Evolutionary conservation across 2,329 filamentous ascomycete species (phyloP).

Genomic region (Ophiocordyceps sinensis): DNA sequence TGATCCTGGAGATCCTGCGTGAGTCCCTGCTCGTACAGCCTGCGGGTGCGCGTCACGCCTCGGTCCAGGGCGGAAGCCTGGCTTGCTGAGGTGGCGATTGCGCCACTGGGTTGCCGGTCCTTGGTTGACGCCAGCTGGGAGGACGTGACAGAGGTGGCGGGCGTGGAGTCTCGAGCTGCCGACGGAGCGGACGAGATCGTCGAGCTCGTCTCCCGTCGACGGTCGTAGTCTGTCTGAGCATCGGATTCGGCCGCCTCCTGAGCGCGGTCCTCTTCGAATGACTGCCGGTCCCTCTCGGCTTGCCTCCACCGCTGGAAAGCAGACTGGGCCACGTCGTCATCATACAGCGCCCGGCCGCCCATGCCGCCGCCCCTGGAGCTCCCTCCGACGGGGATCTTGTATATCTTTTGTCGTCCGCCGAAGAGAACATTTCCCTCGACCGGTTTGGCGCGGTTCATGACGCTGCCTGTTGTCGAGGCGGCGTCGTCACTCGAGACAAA

Average conservation of each 20-base stretch:
- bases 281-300: slow-evolving; percentile 41
- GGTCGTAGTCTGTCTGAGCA: slow-evolving; percentile 48
- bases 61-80: slow-evolving; percentile 39
- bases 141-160: slow-evolving; percentile 78
- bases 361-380: slow-evolving; percentile 33
- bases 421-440: slow-evolving; percentile 87
- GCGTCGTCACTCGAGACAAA: slow-evolving; percentile 59
- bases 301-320: slow-evolving; percentile 66
- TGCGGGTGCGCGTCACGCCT: slow-evolving; percentile 52
- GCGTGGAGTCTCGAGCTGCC: slow-evolving; percentile 63
- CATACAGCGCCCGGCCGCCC: slow-evolving; percentile 62
- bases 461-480: slow-evolving; percentile 46
- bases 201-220: slow-evolving; percentile 74
- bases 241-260: slow-evolving; percentile 25
- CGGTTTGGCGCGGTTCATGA: slow-evolving; percentile 75
- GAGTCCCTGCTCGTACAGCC: slow-evolving; percentile 72
- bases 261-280: slow-evolving; percentile 23
- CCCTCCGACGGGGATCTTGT: slow-evolving; percentile 54
- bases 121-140: slow-evolving; percentile 41
- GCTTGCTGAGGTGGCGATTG: slow-evolving; percentile 20
- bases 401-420: slow-evolving; percentile 90
- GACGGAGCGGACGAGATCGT: slow-evolving; percentile 59
- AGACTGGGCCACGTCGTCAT: slow-evolving; percentile 72
- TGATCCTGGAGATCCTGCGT: slow-evolving; percentile 70
- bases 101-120: slow-evolving; percentile 26